Evolutionary conservation across 140 eudicot genomes (phyloP), one percentile per base, ranked within the genome.

Genomic region (Oenanthe javanica): DNA sequence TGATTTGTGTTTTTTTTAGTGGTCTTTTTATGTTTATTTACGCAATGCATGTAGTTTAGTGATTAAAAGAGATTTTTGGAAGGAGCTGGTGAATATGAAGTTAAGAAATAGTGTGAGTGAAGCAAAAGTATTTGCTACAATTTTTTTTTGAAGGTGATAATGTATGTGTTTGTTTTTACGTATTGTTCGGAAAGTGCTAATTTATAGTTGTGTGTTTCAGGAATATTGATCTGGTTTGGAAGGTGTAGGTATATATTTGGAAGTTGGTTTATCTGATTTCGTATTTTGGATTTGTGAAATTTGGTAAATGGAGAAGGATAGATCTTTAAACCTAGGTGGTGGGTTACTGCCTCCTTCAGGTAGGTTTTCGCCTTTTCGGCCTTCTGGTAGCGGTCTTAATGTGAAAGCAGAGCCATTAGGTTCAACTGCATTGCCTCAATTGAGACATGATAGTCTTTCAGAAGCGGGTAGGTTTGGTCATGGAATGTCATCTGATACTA

Each of bases 311-410:
- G 97, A 92, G 40, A 88, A 86, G 75, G 93, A 88, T 52, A 89
- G 87, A 83, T 79, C 89, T 52, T 79, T 79, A 6, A 85, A 88
- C 82, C 86, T 74, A 64, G 82, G 87, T 38, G 94, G 86, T 11
- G 87, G 83, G 70, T 80, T 69, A 50, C 91, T 87, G 9, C 97
- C 97, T 16, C 91, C 95, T 10, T 83, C 91, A 0, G 95, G 95
- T 11, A 85, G 93, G 77, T 84, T 86, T 76, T 75, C 82, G 9
- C 83, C 69, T 75, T 91, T 85, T 85, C 51, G 88, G 4, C 81
- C 93, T 3, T 72, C 88, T 10, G 86, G 82, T 48, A 84, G 79
- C 80, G 84, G 78, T 81, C 86, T 82, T 7, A 80, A 73, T 79
- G 84, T 85, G 40, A 92, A 92, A 74, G 47, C 92, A 5, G 97